Percentiles rank a stretch among this genome's conserved stretches.
Conservation (phyloP, 2,329 filamentous ascomycete species). For the Fusarium acutatum region DNA sequence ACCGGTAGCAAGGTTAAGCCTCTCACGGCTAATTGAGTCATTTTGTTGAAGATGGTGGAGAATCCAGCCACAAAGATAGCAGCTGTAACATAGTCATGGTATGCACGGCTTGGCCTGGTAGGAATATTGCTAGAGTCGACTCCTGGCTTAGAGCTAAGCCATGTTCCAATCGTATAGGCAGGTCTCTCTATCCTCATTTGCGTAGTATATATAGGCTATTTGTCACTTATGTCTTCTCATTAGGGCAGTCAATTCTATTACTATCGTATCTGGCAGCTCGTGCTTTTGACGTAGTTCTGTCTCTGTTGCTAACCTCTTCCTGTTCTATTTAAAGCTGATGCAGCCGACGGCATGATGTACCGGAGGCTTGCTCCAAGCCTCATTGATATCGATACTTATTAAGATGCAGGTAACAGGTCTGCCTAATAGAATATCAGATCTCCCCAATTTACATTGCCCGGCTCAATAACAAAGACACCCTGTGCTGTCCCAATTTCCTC, state of each 20-base stretch:
- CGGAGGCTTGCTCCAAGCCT: background rate
- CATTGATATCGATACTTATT: rapidly evolving
- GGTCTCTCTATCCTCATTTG: background rate
- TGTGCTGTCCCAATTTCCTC: rapidly evolving
- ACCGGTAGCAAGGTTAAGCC: rapidly evolving
- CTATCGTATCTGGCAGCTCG: background rate
- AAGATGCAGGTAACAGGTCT: background rate
- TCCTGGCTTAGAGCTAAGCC: background rate
- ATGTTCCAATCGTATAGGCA: rapidly evolving
- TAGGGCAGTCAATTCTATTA: rapidly evolving
- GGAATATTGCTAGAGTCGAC: rapidly evolving
- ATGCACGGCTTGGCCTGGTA: rapidly evolving
- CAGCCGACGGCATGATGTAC: background rate
- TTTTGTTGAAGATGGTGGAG: rapidly evolving
- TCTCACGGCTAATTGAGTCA: rapidly evolving
- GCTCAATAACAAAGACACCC: rapidly evolving
- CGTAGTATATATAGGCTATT: background rate
- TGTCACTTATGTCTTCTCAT: background rate
- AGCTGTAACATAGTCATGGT: rapidly evolving
- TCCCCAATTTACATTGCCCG: background rate
- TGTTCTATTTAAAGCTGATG: background rate
- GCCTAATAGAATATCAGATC: background rate
- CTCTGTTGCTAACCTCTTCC: background rate
- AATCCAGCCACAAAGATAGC: background rate
- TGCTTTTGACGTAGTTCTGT: background rate